Evolutionary conservation across 257 asterid species (phyloP), one percentile per base, ranked within the genome.

Genomic region (Linaria vulgaris): DNA sequence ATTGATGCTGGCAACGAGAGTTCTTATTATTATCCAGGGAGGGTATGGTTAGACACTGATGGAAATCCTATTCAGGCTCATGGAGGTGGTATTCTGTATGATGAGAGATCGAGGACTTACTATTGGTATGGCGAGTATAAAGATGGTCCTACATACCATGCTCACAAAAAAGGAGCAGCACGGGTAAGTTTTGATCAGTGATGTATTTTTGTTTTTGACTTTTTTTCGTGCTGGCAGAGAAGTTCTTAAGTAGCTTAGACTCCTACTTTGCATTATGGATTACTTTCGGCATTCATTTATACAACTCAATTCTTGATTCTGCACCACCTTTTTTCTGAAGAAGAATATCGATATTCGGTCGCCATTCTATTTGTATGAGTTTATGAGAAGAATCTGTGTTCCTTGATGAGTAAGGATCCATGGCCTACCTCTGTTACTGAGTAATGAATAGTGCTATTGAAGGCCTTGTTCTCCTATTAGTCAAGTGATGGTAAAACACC

Each of bases 61-160:
- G 95, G 97, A 61, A 88, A 88, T 73, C 96, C 97, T 44, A 88
- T 94, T 72, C 99, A 94, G 75, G 99, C 96, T 51, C 99, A 88
- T 71, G 99, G 99, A 38, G 99, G 97, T 62, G 97, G 97, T 30
- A 82, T 94, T 71, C 64, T 90, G n/a, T 88, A 84, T 30, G 99
- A 94, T 66, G 89, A 77, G 67, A 77, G 66, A 66, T 78, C 82
- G 38, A 69, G 43, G 76, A 84, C 84, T 44, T 94, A 88, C 76
- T 94, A 85, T 72, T 94, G 99, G 99, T 94, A 90, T 63, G 99
- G 99, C 10, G 99, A 94, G 80, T 94, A 77, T 69, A 94, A 94
- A 83, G 97, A 94, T 56, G 99, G 99, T 12, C 96, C 94, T 49
- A 94, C 99, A 47, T 94, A 94, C 73, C 99, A 80, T 69, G 92